Evolutionary conservation across 139 green algal species (phyloP), one percentile per base, ranked within the genome.

Genomic region (Coelastrella sp.): DNA sequence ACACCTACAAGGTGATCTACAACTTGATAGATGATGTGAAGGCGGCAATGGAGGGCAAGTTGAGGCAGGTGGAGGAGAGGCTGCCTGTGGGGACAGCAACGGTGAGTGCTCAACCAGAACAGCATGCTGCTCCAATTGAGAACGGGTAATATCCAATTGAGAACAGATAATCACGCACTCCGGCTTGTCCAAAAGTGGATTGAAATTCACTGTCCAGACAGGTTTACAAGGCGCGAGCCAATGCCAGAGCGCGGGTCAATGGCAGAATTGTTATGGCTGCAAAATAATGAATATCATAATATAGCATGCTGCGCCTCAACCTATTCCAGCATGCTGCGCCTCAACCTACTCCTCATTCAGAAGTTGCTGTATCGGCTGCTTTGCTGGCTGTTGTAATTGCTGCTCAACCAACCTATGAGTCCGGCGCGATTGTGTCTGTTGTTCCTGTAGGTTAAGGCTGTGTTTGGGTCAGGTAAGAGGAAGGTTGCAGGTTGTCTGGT

Each of bases 21-120:
- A 95, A 98, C 84, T 92, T 99, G 12, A 93, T 99, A 12, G 98
- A 99, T 90, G 97, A 99, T 84, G 93, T 99, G 24, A 96, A 97
- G 58, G 96, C 95, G 11, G 95, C 94, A 14, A 99, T 99, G 98
- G 98, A 99, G 95, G 98, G 97, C 80, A 95, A 96, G 89, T 93
- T 99, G 68, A 93, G 90, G 72, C 65, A 93, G 24, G 91, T 98
- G 65, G 95, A 98, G 93, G 97, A 99, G 95, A 82, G 93, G 11
- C 92, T 96, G 83, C 85, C 89, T 8, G 59, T 98, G n/a, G 96
- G 97, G 35, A 80, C 84, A 58, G 97, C 97, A 9, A 94, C 84
- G 68, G 84, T 88, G 61, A 68, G 83, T 66, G 15, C 12, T 72
- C 15, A 72, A 72, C 35, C 35, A 49, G 35, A 49, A 49, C 35